Evolutionary conservation across 495 filamentous ascomycete genomes (phyloP).

Genomic region (Sordaria brevicollis): DNA sequence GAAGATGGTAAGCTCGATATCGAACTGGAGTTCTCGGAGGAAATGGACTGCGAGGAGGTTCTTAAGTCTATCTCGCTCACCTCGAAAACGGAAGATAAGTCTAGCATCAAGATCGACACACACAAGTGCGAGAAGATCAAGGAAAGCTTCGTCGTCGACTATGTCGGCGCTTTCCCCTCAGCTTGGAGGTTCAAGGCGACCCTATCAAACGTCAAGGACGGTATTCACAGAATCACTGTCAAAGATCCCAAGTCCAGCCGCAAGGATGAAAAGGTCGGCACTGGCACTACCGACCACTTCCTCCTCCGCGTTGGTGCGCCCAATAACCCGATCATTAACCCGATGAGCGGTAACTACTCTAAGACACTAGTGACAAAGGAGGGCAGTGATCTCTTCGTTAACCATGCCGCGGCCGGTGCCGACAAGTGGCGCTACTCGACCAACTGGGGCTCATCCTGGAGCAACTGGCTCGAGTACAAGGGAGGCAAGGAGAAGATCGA

Average conservation of each 20-base stretch:
- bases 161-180: constrained; percentile 37
- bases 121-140: constrained; percentile 25
- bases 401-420: constrained; percentile 53
- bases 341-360: constrained; percentile 48
- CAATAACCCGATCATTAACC: constrained; percentile 49
- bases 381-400: constrained; percentile 34
- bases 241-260: constrained; percentile 39
- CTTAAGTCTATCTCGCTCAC: constrained; percentile 37
- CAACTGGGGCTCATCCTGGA: constrained; percentile 53
- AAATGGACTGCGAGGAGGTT: constrained; percentile 54
- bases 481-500: constrained; percentile 44
- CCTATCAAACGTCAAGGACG: constrained; percentile 33
- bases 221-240: constrained; percentile 54
- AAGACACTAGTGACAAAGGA: constrained; percentile 30
- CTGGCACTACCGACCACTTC: constrained; percentile 38
- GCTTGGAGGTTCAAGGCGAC: constrained; percentile 45
- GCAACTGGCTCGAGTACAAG: constrained; percentile 46
- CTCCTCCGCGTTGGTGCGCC: constrained; percentile 37
- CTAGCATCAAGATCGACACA: constrained; percentile 16
- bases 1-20: constrained; percentile 34
- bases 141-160: constrained; percentile 41
- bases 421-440: constrained; percentile 52
- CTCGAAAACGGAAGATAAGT: constrained; percentile 43
- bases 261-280: constrained; percentile 23
- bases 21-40: constrained; percentile 48